Evolutionary conservation across 2,329 filamentous ascomycete genomes (phyloP).

Genomic region (Xylariaceae sp.): DNA sequence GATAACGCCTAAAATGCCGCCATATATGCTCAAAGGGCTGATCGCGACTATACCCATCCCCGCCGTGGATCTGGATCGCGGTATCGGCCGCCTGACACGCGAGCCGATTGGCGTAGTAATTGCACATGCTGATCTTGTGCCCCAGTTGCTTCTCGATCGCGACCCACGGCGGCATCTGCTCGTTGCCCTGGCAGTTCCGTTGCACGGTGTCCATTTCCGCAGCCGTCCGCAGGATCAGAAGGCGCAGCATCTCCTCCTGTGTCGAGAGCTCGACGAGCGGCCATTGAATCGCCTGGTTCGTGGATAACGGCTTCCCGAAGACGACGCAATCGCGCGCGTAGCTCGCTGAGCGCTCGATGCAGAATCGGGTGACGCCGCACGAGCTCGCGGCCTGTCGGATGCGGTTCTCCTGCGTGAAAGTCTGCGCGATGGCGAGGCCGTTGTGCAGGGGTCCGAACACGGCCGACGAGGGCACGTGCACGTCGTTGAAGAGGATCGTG

Average conservation of each 20-base stretch:
- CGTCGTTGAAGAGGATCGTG: constrained; percentile 51
- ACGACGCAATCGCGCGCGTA: constrained; percentile 51
- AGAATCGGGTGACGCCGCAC: constrained; percentile 55
- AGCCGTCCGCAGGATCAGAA: constrained; percentile 57
- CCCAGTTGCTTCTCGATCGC: constrained; percentile 55
- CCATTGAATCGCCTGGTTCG: constrained; percentile 60
- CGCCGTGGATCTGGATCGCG: constrained; percentile 58
- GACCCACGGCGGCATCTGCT: constrained; percentile 36
- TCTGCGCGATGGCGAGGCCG: constrained; percentile 57
- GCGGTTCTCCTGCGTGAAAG: constrained; percentile 61
- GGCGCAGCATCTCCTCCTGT: constrained; percentile 56
- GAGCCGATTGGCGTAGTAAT: constrained; percentile 58
- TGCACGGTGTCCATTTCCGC: constrained; percentile 55
- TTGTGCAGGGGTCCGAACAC: constrained; percentile 48
- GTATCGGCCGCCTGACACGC: constrained; percentile 56
- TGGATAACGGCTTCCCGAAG: constrained; percentile 51
- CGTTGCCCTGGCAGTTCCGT: constrained; percentile 28
- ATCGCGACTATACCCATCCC: constrained; percentile 50
- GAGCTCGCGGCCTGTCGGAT: constrained; percentile 59
- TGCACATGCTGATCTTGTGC: constrained; percentile 61
- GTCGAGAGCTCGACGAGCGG: constrained; percentile 58
- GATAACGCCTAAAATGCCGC: constrained; percentile 57
- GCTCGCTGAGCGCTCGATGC: constrained; percentile 51
- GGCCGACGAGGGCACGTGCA: constrained; percentile 49
- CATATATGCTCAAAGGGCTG: constrained; percentile 61